Conservation (phyloP, 2,329 filamentous ascomycete genomes). For the Polytolypa hystricis region DNA sequence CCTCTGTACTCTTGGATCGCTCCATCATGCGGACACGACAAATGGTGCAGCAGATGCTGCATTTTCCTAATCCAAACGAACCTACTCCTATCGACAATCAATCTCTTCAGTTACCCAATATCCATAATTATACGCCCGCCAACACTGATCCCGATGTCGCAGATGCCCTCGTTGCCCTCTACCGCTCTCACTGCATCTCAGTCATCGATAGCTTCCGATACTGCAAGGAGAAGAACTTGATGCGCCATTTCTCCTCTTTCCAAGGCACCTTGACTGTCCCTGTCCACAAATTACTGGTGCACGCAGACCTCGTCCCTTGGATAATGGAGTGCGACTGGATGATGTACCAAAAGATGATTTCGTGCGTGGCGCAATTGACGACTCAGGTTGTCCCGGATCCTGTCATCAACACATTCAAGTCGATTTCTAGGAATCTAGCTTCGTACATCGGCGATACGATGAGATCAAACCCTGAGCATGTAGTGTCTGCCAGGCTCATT, state of each 20-base stretch:
- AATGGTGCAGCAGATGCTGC: constrained; percentile 30
- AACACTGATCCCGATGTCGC: constrained; percentile 81
- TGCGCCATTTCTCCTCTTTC: constrained; percentile 88
- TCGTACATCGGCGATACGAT: constrained; percentile 76
- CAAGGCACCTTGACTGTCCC: constrained; percentile 94
- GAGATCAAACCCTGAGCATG: constrained; percentile 71
- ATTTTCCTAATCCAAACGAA: constrained; percentile 24
- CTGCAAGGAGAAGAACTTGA: constrained; percentile 94
- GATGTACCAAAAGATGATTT: constrained; percentile 95
- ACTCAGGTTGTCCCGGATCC: constrained; percentile 82
- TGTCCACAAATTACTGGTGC: constrained; percentile 80
- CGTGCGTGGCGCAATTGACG: constrained; percentile 76
- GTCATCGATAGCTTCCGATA: constrained; percentile 91
- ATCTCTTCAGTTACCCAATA: constrained; percentile 69
- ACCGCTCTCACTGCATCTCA: constrained; percentile 89
- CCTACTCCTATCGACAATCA: constrained; percentile 48
- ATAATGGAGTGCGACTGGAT: constrained; percentile 92
- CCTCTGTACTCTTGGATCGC: constrained; percentile 24
- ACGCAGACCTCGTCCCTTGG: constrained; percentile 75
- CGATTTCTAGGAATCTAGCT: constrained; percentile 72
- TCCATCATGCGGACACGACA: constrained; percentile 21
- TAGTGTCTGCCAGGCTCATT: constrained; percentile 74
- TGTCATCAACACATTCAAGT: constrained; percentile 76
- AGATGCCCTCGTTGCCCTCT: constrained; percentile 73
- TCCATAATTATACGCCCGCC: constrained; percentile 66